Base-by-base conservation (phyloP, 768 basidiomycete species). In the Tremella mesenterica region DNA sequence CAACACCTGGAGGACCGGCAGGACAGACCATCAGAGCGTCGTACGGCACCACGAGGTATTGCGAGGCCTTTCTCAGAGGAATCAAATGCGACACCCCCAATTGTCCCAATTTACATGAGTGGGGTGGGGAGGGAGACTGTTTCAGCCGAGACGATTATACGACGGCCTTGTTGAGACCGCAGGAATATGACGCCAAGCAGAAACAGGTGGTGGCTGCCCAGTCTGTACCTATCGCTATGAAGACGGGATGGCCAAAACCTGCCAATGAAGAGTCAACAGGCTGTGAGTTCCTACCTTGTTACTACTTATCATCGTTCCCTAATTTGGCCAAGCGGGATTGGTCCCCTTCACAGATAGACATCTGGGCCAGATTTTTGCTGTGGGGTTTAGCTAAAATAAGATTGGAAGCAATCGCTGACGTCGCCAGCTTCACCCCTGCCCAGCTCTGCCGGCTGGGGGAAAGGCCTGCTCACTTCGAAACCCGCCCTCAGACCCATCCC, bases 51-150 rank as follows among this genome's bases (percentile, higher is more conserved):
- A 93, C 93, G 28, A 88, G 95, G 73, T 99, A 99, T 67, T 99
- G 95, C 75, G 91, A 96, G 82, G 79, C 84, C 3, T 97, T 95
- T 72, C 80, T 99, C 56, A 85, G 92, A 36, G 83, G 88, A 18
- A 79, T 81, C 30, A 79, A 79, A 55, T 99, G 95, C 73, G 80
- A 83, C 53, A 89, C 89, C 65, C 44, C 46, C 63, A 83, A 81
- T 59, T 99, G 95, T 74, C 85, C 92, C 83, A 86, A 88, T 71
- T 76, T 92, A 39, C 95, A 99, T 70, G 95, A 97, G 72, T 95
- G 90, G 88, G 95, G 92, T 29, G 95, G 96, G 57, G 93, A 97
- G 74, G 86, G 89, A 52, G 95, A 99, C 73, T 92, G 88, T 66
- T 92, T 95, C 70, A 91, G 92, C 0, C 92, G 92, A 75, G 91